Conservation (phyloP, 177 flowering plant species). For the Telopea speciosissima region DNA sequence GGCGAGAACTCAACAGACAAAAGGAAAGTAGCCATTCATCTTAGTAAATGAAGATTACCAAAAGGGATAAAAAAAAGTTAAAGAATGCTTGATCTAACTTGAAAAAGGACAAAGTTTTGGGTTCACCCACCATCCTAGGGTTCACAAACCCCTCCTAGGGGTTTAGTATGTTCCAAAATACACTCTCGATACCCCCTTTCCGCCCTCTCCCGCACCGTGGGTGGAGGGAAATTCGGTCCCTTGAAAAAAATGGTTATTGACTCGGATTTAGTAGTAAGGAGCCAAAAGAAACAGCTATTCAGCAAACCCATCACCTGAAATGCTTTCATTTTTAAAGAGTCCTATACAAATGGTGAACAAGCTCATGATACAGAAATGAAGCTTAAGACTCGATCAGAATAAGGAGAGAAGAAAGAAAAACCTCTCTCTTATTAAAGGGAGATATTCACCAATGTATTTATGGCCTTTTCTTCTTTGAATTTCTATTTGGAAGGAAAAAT, state of each 20-base stretch:
- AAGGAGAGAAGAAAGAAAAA: neutral
- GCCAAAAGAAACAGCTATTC: neutral
- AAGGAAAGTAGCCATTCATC: neutral
- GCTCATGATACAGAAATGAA: slow-evolving; percentile 10
- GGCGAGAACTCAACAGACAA: too few relatives aligned
- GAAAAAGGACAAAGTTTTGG: too few relatives aligned
- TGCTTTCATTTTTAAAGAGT: slow-evolving; percentile 7
- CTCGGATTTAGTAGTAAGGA: neutral
- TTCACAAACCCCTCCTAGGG: too few relatives aligned
- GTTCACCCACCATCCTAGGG: too few relatives aligned
- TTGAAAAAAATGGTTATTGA: neutral
- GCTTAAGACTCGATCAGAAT: too few relatives aligned
- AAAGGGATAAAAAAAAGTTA: neutral
- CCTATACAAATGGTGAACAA: slow-evolving; percentile 7
- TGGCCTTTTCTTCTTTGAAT: neutral
- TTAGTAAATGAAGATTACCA: neutral
- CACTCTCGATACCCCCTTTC: too few relatives aligned
- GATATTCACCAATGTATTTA: slow-evolving; percentile 7
- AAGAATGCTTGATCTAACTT: neutral
- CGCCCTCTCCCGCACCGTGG: too few relatives aligned
- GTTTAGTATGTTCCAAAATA: too few relatives aligned
- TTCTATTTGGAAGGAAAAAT: neutral
- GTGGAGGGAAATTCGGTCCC: too few relatives aligned
- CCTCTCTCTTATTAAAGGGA: neutral
- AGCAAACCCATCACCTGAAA: slow-evolving; percentile 6